Conservation (phyloP, 2,329 filamentous ascomycete species). For the Trichoderma guizhouense region DNA sequence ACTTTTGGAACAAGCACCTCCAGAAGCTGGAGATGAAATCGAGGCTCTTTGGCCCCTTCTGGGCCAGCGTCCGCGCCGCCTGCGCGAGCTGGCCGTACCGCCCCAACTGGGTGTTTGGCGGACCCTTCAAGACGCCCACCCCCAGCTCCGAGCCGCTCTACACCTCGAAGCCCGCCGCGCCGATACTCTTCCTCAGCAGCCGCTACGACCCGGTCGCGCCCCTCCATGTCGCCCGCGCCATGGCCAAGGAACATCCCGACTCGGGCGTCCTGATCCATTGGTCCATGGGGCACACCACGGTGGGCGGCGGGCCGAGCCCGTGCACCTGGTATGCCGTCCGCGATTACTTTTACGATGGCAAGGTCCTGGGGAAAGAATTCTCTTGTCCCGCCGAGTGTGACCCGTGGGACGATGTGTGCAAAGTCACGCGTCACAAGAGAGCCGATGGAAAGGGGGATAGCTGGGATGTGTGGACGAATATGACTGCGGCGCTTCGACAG, state of each 20-base stretch:
- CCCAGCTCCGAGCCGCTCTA: conserved; percentile 22
- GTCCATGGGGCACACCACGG: conserved; percentile 23
- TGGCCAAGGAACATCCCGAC: conserved; percentile 23
- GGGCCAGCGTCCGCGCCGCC: conserved; percentile 34
- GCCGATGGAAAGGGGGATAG: not conserved
- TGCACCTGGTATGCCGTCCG: conserved; percentile 21
- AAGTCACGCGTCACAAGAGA: not conserved
- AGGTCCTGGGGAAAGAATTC: conserved; percentile 21
- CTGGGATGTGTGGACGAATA: not conserved
- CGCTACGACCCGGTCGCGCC: conserved; percentile 45
- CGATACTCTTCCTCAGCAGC: conserved; percentile 42
- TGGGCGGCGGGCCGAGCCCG: conserved; percentile 18
- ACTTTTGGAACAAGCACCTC: conserved; percentile 29
- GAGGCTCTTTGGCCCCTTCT: conserved; percentile 30
- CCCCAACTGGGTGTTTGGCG: conserved; percentile 37
- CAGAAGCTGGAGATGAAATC: conserved; percentile 26
- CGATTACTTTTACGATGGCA: conserved; percentile 23
- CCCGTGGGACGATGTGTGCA: conserved; percentile 21
- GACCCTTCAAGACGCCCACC: conserved; percentile 28
- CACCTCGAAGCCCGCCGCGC: conserved; percentile 35
- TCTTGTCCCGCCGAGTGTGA: conserved; percentile 24
- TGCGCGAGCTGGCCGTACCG: conserved; percentile 38
- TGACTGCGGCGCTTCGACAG: not conserved
- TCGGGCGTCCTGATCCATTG: conserved; percentile 25
- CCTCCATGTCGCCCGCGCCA: conserved; percentile 21